These are phyloP conservation scores for Helminthosporium solani DNA, from an alignment of 2,329 filamentous ascomycete genomes.

Conservation along the genomic window DNA sequence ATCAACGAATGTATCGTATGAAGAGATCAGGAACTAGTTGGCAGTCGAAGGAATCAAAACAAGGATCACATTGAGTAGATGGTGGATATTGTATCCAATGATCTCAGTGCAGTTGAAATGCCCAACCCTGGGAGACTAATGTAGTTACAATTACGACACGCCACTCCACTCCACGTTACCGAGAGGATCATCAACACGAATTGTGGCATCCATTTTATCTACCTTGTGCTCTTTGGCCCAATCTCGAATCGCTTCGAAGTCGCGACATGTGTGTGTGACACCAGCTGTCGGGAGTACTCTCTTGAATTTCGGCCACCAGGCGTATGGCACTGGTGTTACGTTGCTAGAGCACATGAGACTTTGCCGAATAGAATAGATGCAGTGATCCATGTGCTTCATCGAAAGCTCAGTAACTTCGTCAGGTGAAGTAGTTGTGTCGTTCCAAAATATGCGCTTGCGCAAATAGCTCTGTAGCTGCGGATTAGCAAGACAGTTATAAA, in stretches of 20 bases:
- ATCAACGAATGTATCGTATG: too few relatives aligned
- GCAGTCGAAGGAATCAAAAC: too few relatives aligned
- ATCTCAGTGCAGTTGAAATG: too few relatives aligned
- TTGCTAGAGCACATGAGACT: constrained; percentile 7
- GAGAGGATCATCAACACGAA: constrained; percentile 1
- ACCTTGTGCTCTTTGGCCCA: constrained; percentile 3
- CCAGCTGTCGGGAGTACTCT: not conserved
- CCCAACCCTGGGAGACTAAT: too few relatives aligned
- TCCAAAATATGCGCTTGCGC: constrained; percentile 4
- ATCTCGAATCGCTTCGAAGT: constrained; percentile 5
- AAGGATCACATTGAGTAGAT: too few relatives aligned
- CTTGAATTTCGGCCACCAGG: constrained; percentile 1
- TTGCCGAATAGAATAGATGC: constrained; percentile 7
- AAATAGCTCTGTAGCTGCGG: not conserved
- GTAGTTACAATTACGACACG: too few relatives aligned
- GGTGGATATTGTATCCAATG: too few relatives aligned
- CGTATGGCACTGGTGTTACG: constrained; percentile 2
- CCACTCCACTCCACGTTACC: constrained; percentile 1
- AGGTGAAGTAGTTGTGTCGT: not conserved
- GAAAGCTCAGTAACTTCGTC: not conserved
- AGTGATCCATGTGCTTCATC: constrained; percentile 7
- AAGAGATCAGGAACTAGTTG: too few relatives aligned
- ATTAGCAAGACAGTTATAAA: not conserved
- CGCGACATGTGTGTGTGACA: constrained; percentile 6
- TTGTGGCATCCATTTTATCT: not conserved